These are phyloP conservation scores for Boletus reticulatus DNA, from an alignment of 768 basidiomycete species.

Conservation along the genomic window DNA sequence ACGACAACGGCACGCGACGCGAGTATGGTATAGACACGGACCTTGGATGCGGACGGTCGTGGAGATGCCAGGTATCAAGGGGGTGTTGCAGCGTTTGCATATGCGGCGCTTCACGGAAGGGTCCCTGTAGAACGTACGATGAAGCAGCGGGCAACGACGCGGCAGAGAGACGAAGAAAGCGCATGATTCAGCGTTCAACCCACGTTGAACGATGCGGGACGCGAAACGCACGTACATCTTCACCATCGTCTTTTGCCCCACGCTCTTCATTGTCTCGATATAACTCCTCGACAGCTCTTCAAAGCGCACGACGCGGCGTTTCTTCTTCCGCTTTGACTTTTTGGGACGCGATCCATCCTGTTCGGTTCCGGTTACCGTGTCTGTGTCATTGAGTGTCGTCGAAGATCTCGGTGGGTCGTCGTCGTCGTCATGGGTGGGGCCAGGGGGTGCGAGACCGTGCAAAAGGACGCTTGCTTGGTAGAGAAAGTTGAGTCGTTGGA, in stretches of 20 bases:
- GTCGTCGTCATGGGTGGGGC: not conserved
- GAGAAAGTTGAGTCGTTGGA: slow-evolving; percentile 83
- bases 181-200: not conserved
- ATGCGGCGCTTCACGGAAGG: slow-evolving; percentile 79
- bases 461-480: slow-evolving; percentile 78
- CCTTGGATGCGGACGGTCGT: slow-evolving; percentile 64
- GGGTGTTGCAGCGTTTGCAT: slow-evolving; percentile 64
- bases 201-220: not conserved
- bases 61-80: slow-evolving; percentile 68
- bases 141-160: not conserved
- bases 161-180: not conserved
- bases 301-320: slow-evolving; percentile 31
- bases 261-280: slow-evolving; percentile 59
- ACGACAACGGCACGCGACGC: not conserved
- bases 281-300: slow-evolving; percentile 65
- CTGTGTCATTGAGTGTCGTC: not conserved
- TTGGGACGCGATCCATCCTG: not conserved
- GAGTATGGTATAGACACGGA: slow-evolving; percentile 27
- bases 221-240: slow-evolving; percentile 54
- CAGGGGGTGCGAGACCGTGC: slow-evolving; percentile 33
- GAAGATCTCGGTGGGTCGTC: not conserved
- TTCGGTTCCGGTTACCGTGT: not conserved
- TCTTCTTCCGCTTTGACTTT: slow-evolving; percentile 9
- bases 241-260: slow-evolving; percentile 75
- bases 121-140: slow-evolving; percentile 48